phyloP scores from a whole-genome alignment of 306 rosid species.

The Fagus crenata region DNA sequence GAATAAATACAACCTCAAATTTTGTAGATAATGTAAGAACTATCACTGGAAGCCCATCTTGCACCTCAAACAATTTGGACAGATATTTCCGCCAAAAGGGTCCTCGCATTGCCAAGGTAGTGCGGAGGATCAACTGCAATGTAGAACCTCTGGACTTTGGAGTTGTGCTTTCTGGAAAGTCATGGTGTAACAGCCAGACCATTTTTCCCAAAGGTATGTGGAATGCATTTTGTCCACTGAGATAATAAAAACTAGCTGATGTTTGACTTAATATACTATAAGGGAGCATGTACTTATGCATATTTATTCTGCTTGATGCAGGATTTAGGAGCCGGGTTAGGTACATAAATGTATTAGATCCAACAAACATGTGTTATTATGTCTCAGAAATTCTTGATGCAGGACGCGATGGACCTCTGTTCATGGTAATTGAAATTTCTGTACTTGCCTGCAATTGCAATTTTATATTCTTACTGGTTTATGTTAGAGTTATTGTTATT shows the following conservation, averaged over 20 bases:
- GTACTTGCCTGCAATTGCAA: conserved; percentile 17
- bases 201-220: conserved; percentile 87
- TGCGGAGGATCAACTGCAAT: conserved; percentile 86
- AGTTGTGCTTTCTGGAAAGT: conserved; percentile 77
- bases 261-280: conserved; percentile 15
- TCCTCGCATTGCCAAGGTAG: conserved; percentile 97
- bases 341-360: conserved; percentile 77
- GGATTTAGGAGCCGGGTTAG: conserved; percentile 92
- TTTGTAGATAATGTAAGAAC: conserved; percentile 49
- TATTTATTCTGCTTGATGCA: conserved; percentile 49
- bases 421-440: conserved; percentile 66
- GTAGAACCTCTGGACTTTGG: conserved; percentile 94
- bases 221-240: conserved; percentile 12
- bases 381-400: conserved; percentile 90
- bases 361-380: conserved; percentile 68
- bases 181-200: conserved; percentile 89
- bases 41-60: conserved; percentile 48
- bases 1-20: conserved; percentile 33
- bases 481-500: no score
- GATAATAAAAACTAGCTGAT: conserved; percentile 18
- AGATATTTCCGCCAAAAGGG: conserved; percentile 77
- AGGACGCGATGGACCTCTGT: conserved; percentile 74
- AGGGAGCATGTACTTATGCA: conserved; percentile 31
- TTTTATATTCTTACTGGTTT: not conserved
- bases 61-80: conserved; percentile 58